Evolutionary conservation across 805 yeast species (phyloP).

Genomic region (Candida railenensis): DNA sequence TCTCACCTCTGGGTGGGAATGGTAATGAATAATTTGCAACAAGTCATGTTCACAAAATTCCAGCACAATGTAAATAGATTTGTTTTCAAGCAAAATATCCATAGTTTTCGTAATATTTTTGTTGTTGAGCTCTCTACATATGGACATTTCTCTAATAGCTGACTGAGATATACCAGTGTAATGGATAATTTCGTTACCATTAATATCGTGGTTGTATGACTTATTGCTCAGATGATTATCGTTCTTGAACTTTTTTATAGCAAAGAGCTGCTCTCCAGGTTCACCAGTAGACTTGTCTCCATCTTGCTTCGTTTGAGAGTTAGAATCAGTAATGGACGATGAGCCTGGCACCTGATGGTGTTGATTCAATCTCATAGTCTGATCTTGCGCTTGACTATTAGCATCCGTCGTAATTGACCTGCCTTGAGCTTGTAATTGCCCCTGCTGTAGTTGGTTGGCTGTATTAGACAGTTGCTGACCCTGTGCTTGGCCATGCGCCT

Average conservation of each 20-base stretch:
- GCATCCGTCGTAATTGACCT: not conserved
- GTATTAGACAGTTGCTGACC: too few relatives aligned
- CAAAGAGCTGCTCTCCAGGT: constrained; percentile 47
- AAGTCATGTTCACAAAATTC: constrained; percentile 97
- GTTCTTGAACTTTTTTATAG: constrained; percentile 93
- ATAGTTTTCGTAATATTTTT: constrained; percentile 75
- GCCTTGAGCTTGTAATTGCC: not conserved
- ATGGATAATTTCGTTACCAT: constrained; percentile 83
- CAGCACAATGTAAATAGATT: constrained; percentile 89
- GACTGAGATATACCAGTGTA: constrained; percentile 95
- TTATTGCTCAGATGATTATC: constrained; percentile 50
- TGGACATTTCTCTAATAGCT: constrained; percentile 94
- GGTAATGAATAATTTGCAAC: constrained; percentile 89
- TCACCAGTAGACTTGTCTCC: constrained; percentile 2
- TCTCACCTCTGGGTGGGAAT: constrained; percentile 82
- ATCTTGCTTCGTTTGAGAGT: not conserved
- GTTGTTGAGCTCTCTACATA: constrained; percentile 84
- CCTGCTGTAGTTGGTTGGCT: not conserved
- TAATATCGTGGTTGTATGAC: constrained; percentile 38
- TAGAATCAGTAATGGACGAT: too few relatives aligned
- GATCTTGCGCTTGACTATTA: not conserved
- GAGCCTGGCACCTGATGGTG: not conserved
- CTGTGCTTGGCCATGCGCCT: too few relatives aligned
- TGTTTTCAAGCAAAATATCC: constrained; percentile 83
- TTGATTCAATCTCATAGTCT: not conserved